Conservation (phyloP, 306 rosid species). For the Pterocarpus macrocarpus region DNA sequence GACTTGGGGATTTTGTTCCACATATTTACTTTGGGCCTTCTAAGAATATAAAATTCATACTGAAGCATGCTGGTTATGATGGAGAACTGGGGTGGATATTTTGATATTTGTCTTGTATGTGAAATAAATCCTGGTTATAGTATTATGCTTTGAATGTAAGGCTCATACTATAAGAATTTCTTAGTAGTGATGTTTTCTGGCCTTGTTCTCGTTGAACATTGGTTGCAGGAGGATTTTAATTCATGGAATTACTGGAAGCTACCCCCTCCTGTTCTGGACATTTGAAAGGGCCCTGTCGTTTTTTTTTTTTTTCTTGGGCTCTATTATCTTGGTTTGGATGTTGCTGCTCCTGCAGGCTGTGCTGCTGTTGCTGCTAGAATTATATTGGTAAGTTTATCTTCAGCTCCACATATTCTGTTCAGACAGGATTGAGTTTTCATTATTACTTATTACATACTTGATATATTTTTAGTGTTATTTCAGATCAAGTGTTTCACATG, state of each 20-base stretch:
- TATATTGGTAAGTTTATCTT: constrained; percentile 54
- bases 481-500: neutral
- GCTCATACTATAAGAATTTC: neutral
- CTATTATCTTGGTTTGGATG: constrained; percentile 39
- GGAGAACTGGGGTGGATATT: constrained; percentile 14
- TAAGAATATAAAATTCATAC: constrained; percentile 39
- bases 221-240: constrained; percentile 88
- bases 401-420: constrained; percentile 24
- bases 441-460: constrained; percentile 6
- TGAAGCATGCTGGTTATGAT: constrained; percentile 28
- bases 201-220: constrained; percentile 25
- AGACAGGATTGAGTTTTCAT: neutral
- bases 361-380: constrained; percentile 43
- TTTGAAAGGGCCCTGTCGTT: constrained; percentile 49
- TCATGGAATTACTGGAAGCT: constrained; percentile 97
- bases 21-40: neutral
- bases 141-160: constrained; percentile 15
- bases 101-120: constrained; percentile 16
- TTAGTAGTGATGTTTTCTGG: constrained; percentile 16
- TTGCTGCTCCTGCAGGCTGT: constrained; percentile 43
- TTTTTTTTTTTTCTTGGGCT: constrained; percentile 38
- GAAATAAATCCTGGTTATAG: constrained; percentile 24
- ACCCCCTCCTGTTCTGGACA: constrained; percentile 58
- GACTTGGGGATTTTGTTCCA: constrained; percentile 25
- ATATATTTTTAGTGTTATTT: neutral